Evolutionary conservation across 2,329 filamentous ascomycete genomes (phyloP).

Genomic region (Paecilomyces fulvus): DNA sequence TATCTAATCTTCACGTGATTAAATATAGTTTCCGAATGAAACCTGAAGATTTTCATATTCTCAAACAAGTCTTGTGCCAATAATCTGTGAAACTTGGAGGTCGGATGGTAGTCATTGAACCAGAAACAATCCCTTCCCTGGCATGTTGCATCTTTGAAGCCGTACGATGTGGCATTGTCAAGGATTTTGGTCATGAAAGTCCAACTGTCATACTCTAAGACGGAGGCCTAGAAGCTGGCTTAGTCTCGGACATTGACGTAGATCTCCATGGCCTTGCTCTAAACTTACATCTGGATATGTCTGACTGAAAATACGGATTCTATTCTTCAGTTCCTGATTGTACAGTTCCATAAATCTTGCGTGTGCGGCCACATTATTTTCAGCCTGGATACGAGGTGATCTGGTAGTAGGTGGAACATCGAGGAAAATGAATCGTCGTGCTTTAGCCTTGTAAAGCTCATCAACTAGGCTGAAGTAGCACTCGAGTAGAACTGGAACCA

Average conservation of each 20-base stretch:
- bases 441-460: conserved; percentile 45
- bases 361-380: neutral
- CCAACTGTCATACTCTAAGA: conserved; percentile 7
- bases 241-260: neutral
- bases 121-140: conserved; percentile 7
- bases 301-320: neutral
- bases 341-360: neutral
- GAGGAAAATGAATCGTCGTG: conserved; percentile 51
- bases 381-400: conserved; percentile 12
- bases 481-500: conserved; percentile 33
- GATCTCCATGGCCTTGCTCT: neutral
- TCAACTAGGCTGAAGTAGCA: conserved; percentile 37
- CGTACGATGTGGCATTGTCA: conserved; percentile 5
- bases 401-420: conserved; percentile 46
- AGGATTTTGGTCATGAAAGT: conserved; percentile 8
- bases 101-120: conserved; percentile 9
- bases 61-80: conserved; percentile 3
- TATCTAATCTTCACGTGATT: conserved; percentile 9
- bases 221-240: conserved; percentile 1
- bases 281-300: neutral
- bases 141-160: conserved; percentile 5
- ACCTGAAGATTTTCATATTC: neutral
- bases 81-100: conserved; percentile 4
- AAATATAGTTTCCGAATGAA: no score
- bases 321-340: neutral